Percentiles rank a stretch among this genome's conserved stretches.
These are phyloP conservation scores for Salix dunnii DNA, from an alignment of 345 rosid genomes.

Conservation along the genomic window DNA sequence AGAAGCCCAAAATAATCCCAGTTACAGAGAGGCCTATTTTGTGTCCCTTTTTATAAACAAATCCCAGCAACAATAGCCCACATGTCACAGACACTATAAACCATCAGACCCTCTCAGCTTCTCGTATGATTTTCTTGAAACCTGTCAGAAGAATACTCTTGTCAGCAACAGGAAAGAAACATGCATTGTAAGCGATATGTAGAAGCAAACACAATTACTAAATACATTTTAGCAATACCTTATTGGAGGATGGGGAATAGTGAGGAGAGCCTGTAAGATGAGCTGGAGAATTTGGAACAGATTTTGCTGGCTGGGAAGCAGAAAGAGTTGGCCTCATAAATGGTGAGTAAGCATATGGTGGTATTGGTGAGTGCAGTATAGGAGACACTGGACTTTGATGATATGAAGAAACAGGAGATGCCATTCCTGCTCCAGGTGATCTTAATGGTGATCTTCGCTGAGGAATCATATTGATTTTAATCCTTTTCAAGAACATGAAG, in stretches of 20 bases:
- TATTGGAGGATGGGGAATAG: constrained; percentile 30
- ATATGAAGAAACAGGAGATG: constrained; percentile 33
- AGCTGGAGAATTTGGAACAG: constrained; percentile 27
- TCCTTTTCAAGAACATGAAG: constrained; percentile 23
- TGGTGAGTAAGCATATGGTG: constrained; percentile 47
- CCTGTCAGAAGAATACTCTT: constrained; percentile 24
- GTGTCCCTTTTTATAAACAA: too few relatives aligned
- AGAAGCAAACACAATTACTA: background rate
- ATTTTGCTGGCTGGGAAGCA: constrained; percentile 41
- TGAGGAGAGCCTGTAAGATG: constrained; percentile 12
- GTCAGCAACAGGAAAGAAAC: background rate
- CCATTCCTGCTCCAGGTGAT: constrained; percentile 28
- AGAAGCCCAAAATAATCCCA: too few relatives aligned
- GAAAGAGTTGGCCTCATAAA: constrained; percentile 41
- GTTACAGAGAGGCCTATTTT: too few relatives aligned
- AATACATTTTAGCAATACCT: constrained; percentile 20
- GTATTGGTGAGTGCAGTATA: constrained; percentile 49
- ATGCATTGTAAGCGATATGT: background rate
- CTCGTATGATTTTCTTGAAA: constrained; percentile 45
- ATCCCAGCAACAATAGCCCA: background rate
- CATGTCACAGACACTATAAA: background rate
- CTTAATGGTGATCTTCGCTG: constrained; percentile 31
- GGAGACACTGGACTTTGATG: constrained; percentile 46
- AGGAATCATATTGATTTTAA: constrained; percentile 51
- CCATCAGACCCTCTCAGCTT: constrained; percentile 31